Evolutionary conservation across 768 basidiomycete species (phyloP), one percentile per base, ranked within the genome.

Genomic region (Obba rivulosa): DNA sequence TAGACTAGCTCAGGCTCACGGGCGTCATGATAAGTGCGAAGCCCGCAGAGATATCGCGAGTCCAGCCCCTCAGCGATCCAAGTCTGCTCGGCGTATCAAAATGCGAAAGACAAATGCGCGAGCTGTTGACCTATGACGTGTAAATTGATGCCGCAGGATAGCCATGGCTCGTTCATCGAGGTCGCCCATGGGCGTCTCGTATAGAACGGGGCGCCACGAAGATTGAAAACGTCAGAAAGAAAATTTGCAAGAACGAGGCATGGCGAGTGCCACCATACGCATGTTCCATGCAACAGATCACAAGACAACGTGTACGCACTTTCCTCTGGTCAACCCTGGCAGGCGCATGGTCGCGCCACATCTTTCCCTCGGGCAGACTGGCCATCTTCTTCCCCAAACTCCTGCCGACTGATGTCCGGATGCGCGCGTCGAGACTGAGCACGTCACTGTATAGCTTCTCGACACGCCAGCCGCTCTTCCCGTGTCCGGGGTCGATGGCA

Each of bases 341-440:
- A 24, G 95, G 95, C 0, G 94, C 93, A 65, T 95, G 92, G 69
- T 98, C 96, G 66, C 83, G 94, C 89, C 95, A 97, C 8, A 96
- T 71, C 66, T 85, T 87, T 21, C 90, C 89, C 64, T 99, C 96
- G 1, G 96, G 96, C 49, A 99, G 66, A 46, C 68, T 74, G 17
- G 74, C 82, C 41, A 98, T 82, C 67, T 80, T 88, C 73, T 92
- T 93, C 37, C 75, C 78, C 17, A 87, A 71, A 43, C 77, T 78
- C 63, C 83, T 85, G 13, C 83, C 81, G 18, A 72, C 59, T 20
- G 56, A 53, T 18, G 63, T 59, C 46, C 89, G 80, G 44, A 97
- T 76, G 21, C 84, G 77, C 52, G 83, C 77, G 61, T 99, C 96
- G 35, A 99, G 71, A 42, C 77, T 81, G n/a, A 95, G 70, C 18